Base-by-base conservation (phyloP, 1,139 yeast genomes). In the Lodderomyces metapsilosis region DNA sequence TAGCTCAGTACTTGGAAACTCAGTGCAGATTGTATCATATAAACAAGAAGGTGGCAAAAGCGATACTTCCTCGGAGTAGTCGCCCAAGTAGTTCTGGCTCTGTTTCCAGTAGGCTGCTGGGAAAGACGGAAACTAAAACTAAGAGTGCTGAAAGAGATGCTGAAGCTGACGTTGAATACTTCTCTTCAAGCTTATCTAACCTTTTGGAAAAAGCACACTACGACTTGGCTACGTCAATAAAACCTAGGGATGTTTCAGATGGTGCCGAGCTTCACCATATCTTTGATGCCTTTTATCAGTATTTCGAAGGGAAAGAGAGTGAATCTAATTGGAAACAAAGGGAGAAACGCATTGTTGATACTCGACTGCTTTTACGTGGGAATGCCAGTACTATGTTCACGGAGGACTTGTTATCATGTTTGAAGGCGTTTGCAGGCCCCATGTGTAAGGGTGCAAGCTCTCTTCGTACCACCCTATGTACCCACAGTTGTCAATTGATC, bases 291-390 rank as follows among this genome's bases (percentile, higher is more conserved):
- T 46, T 63, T 30, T 20, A 46, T 1, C 59, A 66, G 1, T 60
- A 61, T 12, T 88, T 92, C 54, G 75, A 73, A n/a, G 84, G 82
- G 2, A 88, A 84, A 53, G 98, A 94, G 60, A 84, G 95, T 0
- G 98, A 94, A 56, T 74, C 74, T 46, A 92, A 92, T 56, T 92
- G 99, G 99, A 65, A 71, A 20, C 53, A 58, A 1, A 73, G 99
- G 54, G 97, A 91, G 52, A 74, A 74, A 43, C 68, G 67, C 43
- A 74, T 89, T 2, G 54, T 75, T 1, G 73, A 71, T 40, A 56
- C 88, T 31, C 71, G 97, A 43, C 68, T 75, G 2, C 56, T 85
- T 2, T 51, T 88, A 2, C 66, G 89, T 33, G 91, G 91, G 2
- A 79, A 82, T 53, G 9, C 67, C 1, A 39, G 53, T 0, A 42